A percentile compares a stretch with the other conserved stretches of the same genome.
These are phyloP conservation scores for Amanita phalloides DNA, from an alignment of 768 basidiomycete species.

Conservation along the genomic window DNA sequence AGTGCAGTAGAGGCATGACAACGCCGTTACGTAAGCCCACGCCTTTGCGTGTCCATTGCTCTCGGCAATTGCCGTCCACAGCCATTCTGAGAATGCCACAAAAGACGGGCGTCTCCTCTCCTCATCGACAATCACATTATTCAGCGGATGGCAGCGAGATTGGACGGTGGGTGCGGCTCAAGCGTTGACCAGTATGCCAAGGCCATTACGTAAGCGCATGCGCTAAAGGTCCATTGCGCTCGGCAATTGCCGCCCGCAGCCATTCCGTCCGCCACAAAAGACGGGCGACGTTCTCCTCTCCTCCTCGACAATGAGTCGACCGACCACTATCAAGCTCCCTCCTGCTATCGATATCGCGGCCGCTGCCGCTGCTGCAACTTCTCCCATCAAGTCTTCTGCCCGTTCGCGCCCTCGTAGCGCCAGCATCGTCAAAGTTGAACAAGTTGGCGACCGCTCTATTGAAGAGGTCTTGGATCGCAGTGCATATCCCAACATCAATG, in stretches of 20 bases:
- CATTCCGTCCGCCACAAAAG: background rate
- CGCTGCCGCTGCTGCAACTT: conserved; percentile 8
- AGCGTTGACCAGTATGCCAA: conserved; percentile 49
- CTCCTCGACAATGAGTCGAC: conserved; percentile 30
- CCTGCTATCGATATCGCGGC: conserved; percentile 33
- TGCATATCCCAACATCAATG: conserved; percentile 77
- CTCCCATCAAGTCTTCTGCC: conserved; percentile 14
- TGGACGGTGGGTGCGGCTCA: conserved; percentile 42
- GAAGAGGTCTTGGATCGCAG: conserved; percentile 75
- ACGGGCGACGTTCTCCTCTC: background rate
- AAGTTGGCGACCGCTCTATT: conserved; percentile 58
- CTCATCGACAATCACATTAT: conserved; percentile 30
- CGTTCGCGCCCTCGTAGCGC: conserved; percentile 47
- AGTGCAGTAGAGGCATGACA: conserved; percentile 49
- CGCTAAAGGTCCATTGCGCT: background rate
- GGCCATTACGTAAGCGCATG: background rate
- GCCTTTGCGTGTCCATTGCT: background rate
- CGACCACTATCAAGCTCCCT: conserved; percentile 47
- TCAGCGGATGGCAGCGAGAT: conserved; percentile 60
- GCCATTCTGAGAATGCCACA: background rate
- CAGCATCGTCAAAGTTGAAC: conserved; percentile 80
- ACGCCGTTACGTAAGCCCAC: background rate
- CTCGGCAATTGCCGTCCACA: background rate
- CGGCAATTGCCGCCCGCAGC: conserved; percentile 3
- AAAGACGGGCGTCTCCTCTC: background rate